A percentile compares a stretch with the other conserved stretches of the same genome.
phyloP scores from a whole-genome alignment of 139 green algal genomes.

The Chlamydomonas schloesseri region DNA sequence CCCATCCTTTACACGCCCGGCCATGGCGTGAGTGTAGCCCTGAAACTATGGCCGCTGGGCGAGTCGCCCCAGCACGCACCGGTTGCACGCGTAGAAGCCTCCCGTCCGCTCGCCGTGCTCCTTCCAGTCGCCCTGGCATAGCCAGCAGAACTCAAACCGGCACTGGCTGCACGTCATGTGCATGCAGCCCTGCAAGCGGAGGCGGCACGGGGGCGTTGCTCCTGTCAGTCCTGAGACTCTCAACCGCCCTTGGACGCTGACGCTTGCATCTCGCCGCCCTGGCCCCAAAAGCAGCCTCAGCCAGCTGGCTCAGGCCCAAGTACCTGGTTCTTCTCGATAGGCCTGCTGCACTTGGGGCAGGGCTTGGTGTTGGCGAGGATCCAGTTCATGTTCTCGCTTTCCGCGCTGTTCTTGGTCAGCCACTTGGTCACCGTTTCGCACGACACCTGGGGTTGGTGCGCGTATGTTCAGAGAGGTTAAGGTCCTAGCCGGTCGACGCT shows the following conservation, averaged over 20 bases:
- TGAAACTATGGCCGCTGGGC: too few species aligned
- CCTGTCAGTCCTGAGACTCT: too few species aligned
- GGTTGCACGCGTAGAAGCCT: constrained; percentile 98
- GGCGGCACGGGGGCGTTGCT: too few species aligned
- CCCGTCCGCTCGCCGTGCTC: constrained; percentile 96
- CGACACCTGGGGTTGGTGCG: constrained; percentile 74
- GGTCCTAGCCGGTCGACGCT: too few species aligned
- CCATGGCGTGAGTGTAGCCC: too few species aligned
- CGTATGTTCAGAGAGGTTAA: too few species aligned
- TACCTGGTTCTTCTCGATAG: constrained; percentile 95
- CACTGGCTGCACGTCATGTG: constrained; percentile 93
- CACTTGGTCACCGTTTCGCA: constrained; percentile 88
- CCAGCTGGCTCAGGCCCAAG: too few species aligned
- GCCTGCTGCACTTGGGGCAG: constrained; percentile 91
- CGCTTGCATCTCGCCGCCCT: too few species aligned
- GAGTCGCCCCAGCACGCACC: constrained; percentile 61
- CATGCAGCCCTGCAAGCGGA: constrained; percentile 83
- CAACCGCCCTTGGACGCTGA: too few species aligned
- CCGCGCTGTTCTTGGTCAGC: constrained; percentile 88
- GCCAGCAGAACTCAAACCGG: constrained; percentile 89
- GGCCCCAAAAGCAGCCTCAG: too few species aligned
- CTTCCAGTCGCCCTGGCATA: constrained; percentile 90
- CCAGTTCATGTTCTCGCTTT: constrained; percentile 92
- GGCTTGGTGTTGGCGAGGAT: constrained; percentile 93
- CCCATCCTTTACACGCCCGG: too few species aligned